Conservation (phyloP, 805 yeast genomes). For the Ogataea pignaliae region DNA sequence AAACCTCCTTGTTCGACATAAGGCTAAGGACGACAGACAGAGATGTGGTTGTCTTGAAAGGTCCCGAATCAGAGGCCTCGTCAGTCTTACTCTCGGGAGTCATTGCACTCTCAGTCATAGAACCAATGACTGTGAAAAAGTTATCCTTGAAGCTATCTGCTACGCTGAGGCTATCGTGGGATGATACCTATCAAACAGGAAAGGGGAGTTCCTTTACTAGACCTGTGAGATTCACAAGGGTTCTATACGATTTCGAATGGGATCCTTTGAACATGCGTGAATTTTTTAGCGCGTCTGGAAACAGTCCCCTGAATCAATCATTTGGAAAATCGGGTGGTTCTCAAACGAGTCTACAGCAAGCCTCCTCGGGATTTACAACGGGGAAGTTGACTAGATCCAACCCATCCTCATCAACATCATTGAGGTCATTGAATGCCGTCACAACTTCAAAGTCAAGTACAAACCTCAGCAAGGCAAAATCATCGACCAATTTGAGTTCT, state of each 20-base stretch:
- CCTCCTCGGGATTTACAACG: conserved; percentile 22
- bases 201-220: conserved; percentile 38
- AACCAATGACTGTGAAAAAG: conserved; percentile 65
- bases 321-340: conserved; percentile 8
- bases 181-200: conserved; percentile 45
- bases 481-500: conserved; percentile 28
- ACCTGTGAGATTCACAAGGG: conserved; percentile 52
- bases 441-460: conserved; percentile 9
- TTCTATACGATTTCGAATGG: conserved; percentile 76
- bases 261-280: conserved; percentile 56
- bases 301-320: conserved; percentile 17
- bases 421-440: conserved; percentile 34
- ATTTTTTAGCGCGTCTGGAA: conserved; percentile 16
- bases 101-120: conserved; percentile 69
- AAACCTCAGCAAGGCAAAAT: conserved; percentile 24
- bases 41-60: conserved; percentile 78
- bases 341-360: conserved; percentile 8
- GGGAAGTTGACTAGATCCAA: conserved; percentile 32
- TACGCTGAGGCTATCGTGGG: conserved; percentile 61
- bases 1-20: conserved; percentile 37
- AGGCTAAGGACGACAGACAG: conserved; percentile 65
- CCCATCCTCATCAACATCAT: conserved; percentile 40
- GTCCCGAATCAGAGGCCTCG: conserved; percentile 71
- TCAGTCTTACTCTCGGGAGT: conserved; percentile 74
- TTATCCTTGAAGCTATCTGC: conserved; percentile 64